Conservation (phyloP, 2,329 filamentous ascomycete genomes). For the Phialocephala subalpina region DNA sequence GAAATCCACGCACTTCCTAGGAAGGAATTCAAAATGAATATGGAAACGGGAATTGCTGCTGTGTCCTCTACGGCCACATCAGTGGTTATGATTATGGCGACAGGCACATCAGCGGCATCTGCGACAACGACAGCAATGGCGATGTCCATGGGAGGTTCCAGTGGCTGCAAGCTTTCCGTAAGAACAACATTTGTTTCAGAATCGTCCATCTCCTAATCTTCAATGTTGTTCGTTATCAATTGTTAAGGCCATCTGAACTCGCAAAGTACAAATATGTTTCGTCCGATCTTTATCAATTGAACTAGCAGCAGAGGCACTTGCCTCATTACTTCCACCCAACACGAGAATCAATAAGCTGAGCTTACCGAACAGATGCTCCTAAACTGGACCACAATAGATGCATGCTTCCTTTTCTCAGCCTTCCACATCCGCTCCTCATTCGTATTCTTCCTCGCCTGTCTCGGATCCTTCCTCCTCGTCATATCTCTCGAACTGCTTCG, state of each 20-base stretch:
- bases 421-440: conserved; percentile 34
- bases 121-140: conserved; percentile 20
- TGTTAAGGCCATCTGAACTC: not conserved
- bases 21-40: conserved; percentile 13
- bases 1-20: too few relatives aligned
- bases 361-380: conserved; percentile 37
- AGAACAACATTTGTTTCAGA: conserved; percentile 1
- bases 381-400: conserved; percentile 37
- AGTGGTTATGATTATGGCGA: conserved; percentile 5
- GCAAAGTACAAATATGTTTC: not conserved
- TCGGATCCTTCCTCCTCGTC: conserved; percentile 35
- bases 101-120: conserved; percentile 1
- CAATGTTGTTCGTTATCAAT: not conserved
- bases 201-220: not conserved
- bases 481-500: conserved; percentile 35
- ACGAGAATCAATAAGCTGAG: not conserved
- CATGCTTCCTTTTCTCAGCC: conserved; percentile 33
- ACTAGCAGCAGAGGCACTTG: not conserved
- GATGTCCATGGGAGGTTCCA: conserved; percentile 30
- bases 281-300: too few relatives aligned
- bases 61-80: conserved; percentile 6
- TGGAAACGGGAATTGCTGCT: conserved; percentile 17
- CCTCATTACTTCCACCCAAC: not conserved
- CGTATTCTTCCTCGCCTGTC: conserved; percentile 34
- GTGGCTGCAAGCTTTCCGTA: conserved; percentile 35